Base-by-base conservation (phyloP, 495 filamentous ascomycete species). In the Hamigera avellanea region DNA sequence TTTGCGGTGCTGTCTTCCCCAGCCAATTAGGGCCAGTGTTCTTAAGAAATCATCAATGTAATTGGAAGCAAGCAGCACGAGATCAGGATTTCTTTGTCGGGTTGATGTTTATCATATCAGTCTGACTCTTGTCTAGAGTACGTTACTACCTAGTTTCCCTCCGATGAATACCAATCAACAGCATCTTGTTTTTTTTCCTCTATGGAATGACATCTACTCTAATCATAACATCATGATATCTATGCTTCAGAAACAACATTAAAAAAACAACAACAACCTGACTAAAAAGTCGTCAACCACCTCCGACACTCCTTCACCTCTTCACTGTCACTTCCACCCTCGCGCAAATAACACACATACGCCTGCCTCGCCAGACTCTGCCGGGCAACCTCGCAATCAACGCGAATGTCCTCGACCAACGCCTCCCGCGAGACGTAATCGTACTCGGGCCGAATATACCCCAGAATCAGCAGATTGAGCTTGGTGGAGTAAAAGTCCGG, bases 371-470 rank as follows among this genome's bases (percentile, higher is more conserved):
- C 66, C 51, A 98, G 60, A 67, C 85, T 91, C 48, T 63, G 58
- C 40, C 69, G 62, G 14, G 86, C 81, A 35, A 98, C 87, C 51
- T 83, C 76, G 50, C 89, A 88, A 61, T 98, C 91, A 36, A 80
- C 62, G 40, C 72, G 68, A 45, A 98, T 98, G 61, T 98, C 91
- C 46, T 80, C 73, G 26, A 95, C 75, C 55, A 98, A 55, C 17
- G 76, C 78, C 37, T 96, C 88, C 49, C 83, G 64, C 33, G 72
- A 77, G 19, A 78, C 72, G 61, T 98, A 98, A 57, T 96, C 86
- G 48, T 72, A 78, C 53, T 98, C 91, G 8, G 81, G 79, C 27
- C 91, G 75, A 26, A 98, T 86, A 56, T 80, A 96, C 12, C 91
- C 91, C 37, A 87, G 53, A 41, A 98, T 72, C 15, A 83, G 46